Evolutionary conservation across 2,329 filamentous ascomycete species (phyloP), one percentile per base, ranked within the genome.

Genomic region (Grosmannia huntii): DNA sequence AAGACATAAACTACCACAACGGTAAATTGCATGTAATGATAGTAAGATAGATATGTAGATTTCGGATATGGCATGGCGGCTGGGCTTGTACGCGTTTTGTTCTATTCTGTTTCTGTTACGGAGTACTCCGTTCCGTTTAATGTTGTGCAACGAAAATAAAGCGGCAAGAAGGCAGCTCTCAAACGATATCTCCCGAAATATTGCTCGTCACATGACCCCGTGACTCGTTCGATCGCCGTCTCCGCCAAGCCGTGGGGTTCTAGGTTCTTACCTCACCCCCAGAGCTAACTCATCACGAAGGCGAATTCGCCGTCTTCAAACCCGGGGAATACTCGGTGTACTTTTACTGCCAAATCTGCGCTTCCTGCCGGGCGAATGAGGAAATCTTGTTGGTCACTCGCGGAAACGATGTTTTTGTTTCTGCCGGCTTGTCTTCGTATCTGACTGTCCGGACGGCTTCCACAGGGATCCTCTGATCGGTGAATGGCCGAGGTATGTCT

Each of bases 381-480:
- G 3, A 50, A 50, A 50, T 12, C 31, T 6, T 16, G 12, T n/a
- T 50, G 3, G 48, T 50, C 48, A 50, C 25, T n/a, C 12, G 48
- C 10, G 14, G 23, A 50, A 7, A 5, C 28, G 16, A 1, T n/a
- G n/a, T 25, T 1, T 53, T 36, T 21, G 10, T 21, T 31, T 11
- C 51, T 33, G 36, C 53, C 53, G 53, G 38, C 11, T 48, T 46
- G 21, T 55, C 53, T 55, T 46, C 53, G 53, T 55, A 38, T n/a
- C 27, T 16, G 6, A n/a, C 33, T 19, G 38, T 5, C 23, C 25
- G 19, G 36, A 36, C 49, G 14, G 36, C 23, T 14, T 9, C 19
- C n/a, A 16, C 36, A 16, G 33, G 46, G 12, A 49, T 10, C 46
- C 16, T 4, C 44, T 49, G 19, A 36, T 33, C 14, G 16, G 12